Base-by-base conservation (phyloP, 768 basidiomycete species). In the Podaxis carcinomalis region DNA sequence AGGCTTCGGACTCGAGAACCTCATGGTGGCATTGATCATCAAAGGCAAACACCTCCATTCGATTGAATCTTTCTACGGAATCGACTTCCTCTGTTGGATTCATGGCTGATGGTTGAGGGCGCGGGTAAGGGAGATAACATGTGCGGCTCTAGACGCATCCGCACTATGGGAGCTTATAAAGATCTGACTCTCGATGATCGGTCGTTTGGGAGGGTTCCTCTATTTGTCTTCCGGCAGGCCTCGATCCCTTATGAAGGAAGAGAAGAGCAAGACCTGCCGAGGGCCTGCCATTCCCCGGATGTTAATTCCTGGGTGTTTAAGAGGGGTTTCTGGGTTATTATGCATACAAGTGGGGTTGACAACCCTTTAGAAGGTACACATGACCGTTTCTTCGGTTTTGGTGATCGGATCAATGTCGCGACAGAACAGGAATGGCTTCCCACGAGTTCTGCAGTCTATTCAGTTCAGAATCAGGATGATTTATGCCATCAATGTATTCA, bases 141-240 rank as follows among this genome's bases (percentile, higher is more conserved):
- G 16, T 23, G 57, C 46, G 57, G 57, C 42, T 27, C 47, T 19
- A 3, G 11, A 11, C 0, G 21, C 21, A 19, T 54, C 19, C 37
- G 13, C 19, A 19, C 36, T 14, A 37, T 54, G 52, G 19, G 52
- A 39, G 13, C 52, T 37, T n/a, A 52, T 28, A 32, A 27, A 39
- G 16, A 23, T 27, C 32, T 50, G 50, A 25, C 5, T 23, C 23
- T 19, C 39, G 32, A 32, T 37, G 57, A 51, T 23, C n/a, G 49
- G 28, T 25, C 37, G 44, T 59, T 32, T 51, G 57, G 21, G 36
- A 40, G 36, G 6, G 9, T 23, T 11, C 37, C 16, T 27, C 47
- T 47, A 44, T 35, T 58, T 44, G 39, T 59, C 57, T 19, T 39
- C 50, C 50, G 50, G 57, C n/a, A n/a, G 35, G 40, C 57, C 28